Evolutionary conservation across 495 filamentous ascomycete species (phyloP).

Genomic region (Penicillium crystallinum): DNA sequence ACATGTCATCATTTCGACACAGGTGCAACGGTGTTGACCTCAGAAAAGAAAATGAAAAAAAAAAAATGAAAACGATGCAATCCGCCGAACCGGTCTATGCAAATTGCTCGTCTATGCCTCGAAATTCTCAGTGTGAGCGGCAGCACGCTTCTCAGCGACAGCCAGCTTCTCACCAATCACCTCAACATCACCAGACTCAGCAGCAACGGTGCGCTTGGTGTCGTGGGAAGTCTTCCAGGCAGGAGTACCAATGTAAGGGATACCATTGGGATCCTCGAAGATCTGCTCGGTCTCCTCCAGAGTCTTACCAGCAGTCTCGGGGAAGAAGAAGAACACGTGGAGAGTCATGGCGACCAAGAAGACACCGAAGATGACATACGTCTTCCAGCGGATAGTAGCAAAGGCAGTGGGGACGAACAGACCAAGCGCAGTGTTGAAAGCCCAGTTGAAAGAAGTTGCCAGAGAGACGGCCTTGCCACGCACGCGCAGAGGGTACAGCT

Average conservation of each 20-base stretch:
- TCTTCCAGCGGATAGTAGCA: constrained; percentile 63
- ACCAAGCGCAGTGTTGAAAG: constrained; percentile 71
- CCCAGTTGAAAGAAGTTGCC: constrained; percentile 66
- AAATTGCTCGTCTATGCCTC: background rate
- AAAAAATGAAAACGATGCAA: background rate
- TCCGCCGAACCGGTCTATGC: background rate
- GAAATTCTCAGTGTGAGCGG: constrained; percentile 12
- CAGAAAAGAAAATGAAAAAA: background rate
- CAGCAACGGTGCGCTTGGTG: constrained; percentile 23
- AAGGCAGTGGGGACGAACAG: constrained; percentile 71
- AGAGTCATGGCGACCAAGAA: constrained; percentile 64
- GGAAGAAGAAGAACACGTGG: constrained; percentile 76
- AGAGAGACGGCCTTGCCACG: constrained; percentile 63
- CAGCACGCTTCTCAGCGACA: constrained; percentile 15
- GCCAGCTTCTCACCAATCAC: constrained; percentile 20
- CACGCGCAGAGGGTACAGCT: constrained; percentile 60
- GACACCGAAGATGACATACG: constrained; percentile 70
- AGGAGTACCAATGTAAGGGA: constrained; percentile 59
- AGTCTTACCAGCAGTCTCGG: constrained; percentile 76
- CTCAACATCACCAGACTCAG: constrained; percentile 23
- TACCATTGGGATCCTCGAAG: constrained; percentile 58
- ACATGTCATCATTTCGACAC: constrained; percentile 4
- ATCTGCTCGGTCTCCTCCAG: constrained; percentile 69
- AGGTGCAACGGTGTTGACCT: background rate
- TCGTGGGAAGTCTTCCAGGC: constrained; percentile 59